Evolutionary conservation across 768 basidiomycete species (phyloP).

Genomic region (Amanita molliuscula): DNA sequence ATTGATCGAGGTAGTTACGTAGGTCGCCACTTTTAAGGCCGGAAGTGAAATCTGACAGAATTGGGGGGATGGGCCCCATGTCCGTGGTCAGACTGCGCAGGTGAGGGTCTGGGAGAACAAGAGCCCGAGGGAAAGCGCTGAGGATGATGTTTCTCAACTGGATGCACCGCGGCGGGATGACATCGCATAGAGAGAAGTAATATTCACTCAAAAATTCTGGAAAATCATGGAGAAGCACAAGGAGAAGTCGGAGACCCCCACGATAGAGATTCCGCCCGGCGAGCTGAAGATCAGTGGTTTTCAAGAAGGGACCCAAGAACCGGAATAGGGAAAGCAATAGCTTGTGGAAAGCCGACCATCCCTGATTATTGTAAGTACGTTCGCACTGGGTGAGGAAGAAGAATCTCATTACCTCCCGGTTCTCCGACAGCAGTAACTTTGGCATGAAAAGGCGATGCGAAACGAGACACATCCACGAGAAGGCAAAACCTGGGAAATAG

Average conservation of each 20-base stretch:
- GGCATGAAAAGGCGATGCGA: constrained; percentile 98
- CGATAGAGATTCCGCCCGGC: constrained; percentile 84
- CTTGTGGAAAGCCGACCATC: constrained; percentile 96
- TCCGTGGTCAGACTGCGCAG: constrained; percentile 75
- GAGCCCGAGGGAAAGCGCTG: constrained; percentile 81
- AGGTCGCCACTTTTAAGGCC: constrained; percentile 76
- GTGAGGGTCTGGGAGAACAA: constrained; percentile 80
- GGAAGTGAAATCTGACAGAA: constrained; percentile 84
- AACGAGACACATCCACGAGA: constrained; percentile 95
- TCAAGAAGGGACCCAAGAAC: constrained; percentile 88
- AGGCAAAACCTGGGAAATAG: constrained; percentile 96
- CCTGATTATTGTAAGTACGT: constrained; percentile 29
- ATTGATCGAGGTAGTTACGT: constrained; percentile 72
- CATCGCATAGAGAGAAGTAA: constrained; percentile 92
- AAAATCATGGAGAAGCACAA: constrained; percentile 97
- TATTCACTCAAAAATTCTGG: constrained; percentile 97
- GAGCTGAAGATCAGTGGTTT: constrained; percentile 66
- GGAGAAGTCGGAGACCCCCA: constrained; percentile 79
- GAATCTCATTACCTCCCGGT: constrained; percentile 59
- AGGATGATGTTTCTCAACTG: constrained; percentile 96
- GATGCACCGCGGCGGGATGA: constrained; percentile 85
- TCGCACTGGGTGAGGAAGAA: not conserved
- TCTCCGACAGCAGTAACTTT: constrained; percentile 77
- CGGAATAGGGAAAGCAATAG: constrained; percentile 89
- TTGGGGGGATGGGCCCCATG: constrained; percentile 86